Evolutionary conservation across 306 rosid species (phyloP).

Genomic region (Benincasa hispida): DNA sequence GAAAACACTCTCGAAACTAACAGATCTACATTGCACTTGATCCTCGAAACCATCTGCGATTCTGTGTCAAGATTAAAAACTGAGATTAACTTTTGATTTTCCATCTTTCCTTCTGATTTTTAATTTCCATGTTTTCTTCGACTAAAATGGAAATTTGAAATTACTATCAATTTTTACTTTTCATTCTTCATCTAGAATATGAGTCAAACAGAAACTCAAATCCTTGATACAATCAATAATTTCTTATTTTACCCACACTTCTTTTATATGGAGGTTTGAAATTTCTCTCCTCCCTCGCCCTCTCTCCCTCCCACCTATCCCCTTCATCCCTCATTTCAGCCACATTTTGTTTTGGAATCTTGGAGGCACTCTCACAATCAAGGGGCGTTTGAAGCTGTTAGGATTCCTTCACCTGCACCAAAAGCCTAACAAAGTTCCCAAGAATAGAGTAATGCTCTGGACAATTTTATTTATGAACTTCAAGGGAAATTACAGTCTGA

Average conservation of each 20-base stretch:
- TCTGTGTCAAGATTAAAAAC: neutral
- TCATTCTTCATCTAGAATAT: neutral
- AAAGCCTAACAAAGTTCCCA: too few species aligned
- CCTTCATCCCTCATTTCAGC: neutral
- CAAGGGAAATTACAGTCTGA: too few species aligned
- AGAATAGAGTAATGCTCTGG: too few species aligned
- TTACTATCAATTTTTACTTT: neutral
- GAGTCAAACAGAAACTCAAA: neutral
- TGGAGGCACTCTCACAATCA: neutral
- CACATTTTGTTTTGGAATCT: neutral
- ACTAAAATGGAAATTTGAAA: neutral
- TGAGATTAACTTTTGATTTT: neutral
- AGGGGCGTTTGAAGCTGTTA: neutral
- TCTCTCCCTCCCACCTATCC: too few species aligned
- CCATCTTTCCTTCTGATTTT: neutral
- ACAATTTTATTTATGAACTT: too few species aligned
- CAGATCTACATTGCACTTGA: neutral
- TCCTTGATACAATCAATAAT: neutral
- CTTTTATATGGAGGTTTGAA: too few species aligned
- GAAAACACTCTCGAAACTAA: neutral
- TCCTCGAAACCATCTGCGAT: neutral
- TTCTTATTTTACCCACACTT: too few species aligned
- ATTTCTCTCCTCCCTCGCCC: too few species aligned
- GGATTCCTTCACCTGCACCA: too few species aligned
- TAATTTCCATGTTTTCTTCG: neutral